Evolutionary conservation across 805 yeast genomes (phyloP).

Genomic region (Candida dendrica): DNA sequence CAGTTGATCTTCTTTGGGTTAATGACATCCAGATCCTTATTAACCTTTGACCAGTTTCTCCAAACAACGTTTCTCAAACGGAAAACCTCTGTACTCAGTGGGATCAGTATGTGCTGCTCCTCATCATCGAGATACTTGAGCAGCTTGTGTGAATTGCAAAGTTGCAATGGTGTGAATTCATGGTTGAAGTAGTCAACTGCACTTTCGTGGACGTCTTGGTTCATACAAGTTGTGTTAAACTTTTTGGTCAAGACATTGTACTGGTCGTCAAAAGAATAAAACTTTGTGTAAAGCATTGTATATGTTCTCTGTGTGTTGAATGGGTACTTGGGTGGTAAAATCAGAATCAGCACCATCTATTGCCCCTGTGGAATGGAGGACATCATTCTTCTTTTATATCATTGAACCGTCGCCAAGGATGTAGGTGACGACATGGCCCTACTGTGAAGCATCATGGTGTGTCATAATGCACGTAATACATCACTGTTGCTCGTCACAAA

Average conservation of each 20-base stretch:
- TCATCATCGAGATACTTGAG: constrained; percentile 6
- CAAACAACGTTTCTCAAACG: constrained; percentile 80
- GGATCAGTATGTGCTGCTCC: constrained; percentile 10
- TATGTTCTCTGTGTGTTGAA: no score
- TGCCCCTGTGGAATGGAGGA: no score
- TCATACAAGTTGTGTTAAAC: constrained; percentile 1
- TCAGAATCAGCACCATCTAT: no score
- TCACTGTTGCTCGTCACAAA: no score
- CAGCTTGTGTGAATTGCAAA: constrained; percentile 35
- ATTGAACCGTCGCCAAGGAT: no score
- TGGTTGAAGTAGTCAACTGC: constrained; percentile 34
- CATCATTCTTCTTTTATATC: no score
- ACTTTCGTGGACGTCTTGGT: constrained; percentile 3
- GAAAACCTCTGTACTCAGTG: constrained; percentile 25
- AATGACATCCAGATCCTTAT: constrained; percentile 48
- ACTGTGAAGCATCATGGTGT: no score
- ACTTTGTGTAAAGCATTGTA: neutral
- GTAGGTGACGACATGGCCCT: no score
- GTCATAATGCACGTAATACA: no score
- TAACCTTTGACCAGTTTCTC: constrained; percentile 92
- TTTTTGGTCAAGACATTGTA: constrained; percentile 13
- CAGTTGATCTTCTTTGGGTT: constrained; percentile 85
- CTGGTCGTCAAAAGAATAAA: constrained; percentile 17
- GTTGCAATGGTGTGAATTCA: constrained; percentile 27
- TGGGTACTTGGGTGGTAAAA: no score